Base-by-base conservation (phyloP, 306 rosid species). In the Amphicarpaea edgeworthii region DNA sequence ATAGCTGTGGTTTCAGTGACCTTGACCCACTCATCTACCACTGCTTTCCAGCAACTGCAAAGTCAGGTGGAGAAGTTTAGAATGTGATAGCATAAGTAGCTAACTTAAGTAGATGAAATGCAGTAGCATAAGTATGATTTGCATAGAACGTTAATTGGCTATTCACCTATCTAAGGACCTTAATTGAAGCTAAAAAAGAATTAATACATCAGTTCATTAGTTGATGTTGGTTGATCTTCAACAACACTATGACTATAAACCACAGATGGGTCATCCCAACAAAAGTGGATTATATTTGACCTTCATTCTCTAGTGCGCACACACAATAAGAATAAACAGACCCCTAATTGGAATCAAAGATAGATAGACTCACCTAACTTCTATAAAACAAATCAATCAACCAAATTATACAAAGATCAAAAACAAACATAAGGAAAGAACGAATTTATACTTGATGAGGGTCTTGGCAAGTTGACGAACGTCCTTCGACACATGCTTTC, bases 11-110 rank as follows among this genome's bases (percentile, higher is more conserved):
- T 85, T 26, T 85, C 3, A 1, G 93, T 82, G 38, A 87, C 88
- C 30, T 76, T 84, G 26, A 85, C 88, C 98, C 98, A 95, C n/a
- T 80, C 89, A 45, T 92, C 96, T 1, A 89, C 97, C 92, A 92
- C 43, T 34, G 69, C 81, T 65, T 88, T 95, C 99, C 99, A 95
- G 32, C 58, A 87, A 51, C 98, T 93, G 79, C 83, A 83, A 72
- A 75, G 59, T 24, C 4, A 38, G 5, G 26, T 41, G 53, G 24
- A 79, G 63, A 70, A 79, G 21, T 51, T 73, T 38, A 81, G 81
- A 81, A 72, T 72, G 45, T n/a, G n/a, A n/a, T n/a, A n/a, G n/a
- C 65, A 54, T 61, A 24, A 54, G 58, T 43, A 2, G 72, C 72
- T 9, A n/a, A 69, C 34, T 21, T 37, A 23, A 42, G 58, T 3